Percentiles rank a stretch among this genome's conserved stretches.
Conservation (phyloP, 148 eudicot genomes). For the Linanthus parryae region DNA sequence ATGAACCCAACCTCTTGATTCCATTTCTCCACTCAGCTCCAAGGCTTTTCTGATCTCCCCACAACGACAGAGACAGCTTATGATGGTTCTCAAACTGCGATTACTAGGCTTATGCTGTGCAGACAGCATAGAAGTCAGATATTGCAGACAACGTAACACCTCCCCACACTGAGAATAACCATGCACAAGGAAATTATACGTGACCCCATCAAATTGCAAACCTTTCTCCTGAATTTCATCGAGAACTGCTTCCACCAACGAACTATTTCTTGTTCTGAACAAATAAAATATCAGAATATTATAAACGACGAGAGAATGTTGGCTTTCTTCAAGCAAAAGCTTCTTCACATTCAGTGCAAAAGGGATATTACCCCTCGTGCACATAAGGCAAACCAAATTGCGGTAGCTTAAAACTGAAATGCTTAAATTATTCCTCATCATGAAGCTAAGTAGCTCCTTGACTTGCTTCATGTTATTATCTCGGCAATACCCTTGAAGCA, state of each 20-base stretch:
- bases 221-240: slow-evolving; percentile 34
- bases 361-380: slow-evolving; percentile 22
- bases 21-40: slow-evolving; percentile 46
- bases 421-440: slow-evolving; percentile 41
- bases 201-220: slow-evolving; percentile 37
- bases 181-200: slow-evolving; percentile 43
- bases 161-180: slow-evolving; percentile 37
- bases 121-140: slow-evolving; percentile 36
- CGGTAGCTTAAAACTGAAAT: slow-evolving; percentile 46
- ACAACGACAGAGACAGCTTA: slow-evolving; percentile 25
- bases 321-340: slow-evolving; percentile 28
- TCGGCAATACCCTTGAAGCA: slow-evolving; percentile 44
- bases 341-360: slow-evolving; percentile 42
- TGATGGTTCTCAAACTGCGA: slow-evolving; percentile 46
- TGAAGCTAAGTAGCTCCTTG: slow-evolving; percentile 34
- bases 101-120: slow-evolving; percentile 44
- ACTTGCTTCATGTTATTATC: slow-evolving; percentile 27
- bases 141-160: slow-evolving; percentile 25
- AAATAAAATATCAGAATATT: slow-evolving; percentile 56
- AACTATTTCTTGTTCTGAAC: slow-evolving; percentile 23
- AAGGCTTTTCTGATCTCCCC: slow-evolving; percentile 50
- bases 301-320: slow-evolving; percentile 21
- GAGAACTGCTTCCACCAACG: slow-evolving; percentile 29
- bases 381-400: slow-evolving; percentile 26
- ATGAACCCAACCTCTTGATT: slow-evolving; percentile 46